Conservation (phyloP, 768 basidiomycete species). For the Coprinellus micaceus region DNA sequence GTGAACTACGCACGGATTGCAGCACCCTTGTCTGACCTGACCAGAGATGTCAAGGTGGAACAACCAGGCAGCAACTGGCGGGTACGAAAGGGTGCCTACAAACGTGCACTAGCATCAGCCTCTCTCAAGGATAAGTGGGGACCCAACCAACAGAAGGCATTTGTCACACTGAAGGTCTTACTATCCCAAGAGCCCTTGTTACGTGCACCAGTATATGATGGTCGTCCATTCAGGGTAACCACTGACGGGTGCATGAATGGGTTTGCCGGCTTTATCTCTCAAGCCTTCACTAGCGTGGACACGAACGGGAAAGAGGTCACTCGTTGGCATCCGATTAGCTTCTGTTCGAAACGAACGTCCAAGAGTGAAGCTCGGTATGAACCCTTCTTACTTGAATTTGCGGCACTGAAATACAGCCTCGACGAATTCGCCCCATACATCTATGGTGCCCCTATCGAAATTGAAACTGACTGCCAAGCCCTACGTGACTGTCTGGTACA, state of each 20-base stretch:
- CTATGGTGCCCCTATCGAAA: slow-evolving; percentile 26
- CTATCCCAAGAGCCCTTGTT: background rate
- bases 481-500: slow-evolving; percentile 26
- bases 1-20: slow-evolving; percentile 30
- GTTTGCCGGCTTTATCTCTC: slow-evolving; percentile 30
- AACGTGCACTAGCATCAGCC: background rate
- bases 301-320: slow-evolving; percentile 17
- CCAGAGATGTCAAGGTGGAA: background rate
- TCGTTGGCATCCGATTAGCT: slow-evolving; percentile 27
- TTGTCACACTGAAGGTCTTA: background rate
- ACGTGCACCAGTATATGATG: background rate
- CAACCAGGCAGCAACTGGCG: background rate
- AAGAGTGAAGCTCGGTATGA: slow-evolving; percentile 24
- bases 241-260: slow-evolving; percentile 31
- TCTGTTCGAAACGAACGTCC: slow-evolving; percentile 33
- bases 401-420: slow-evolving; percentile 29
- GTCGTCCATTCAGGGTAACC: slow-evolving; percentile 27
- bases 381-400: slow-evolving; percentile 32
- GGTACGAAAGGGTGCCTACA: background rate
- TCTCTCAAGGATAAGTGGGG: background rate
- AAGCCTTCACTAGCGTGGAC: slow-evolving; percentile 15
- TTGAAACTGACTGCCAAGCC: slow-evolving; percentile 36
- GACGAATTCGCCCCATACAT: slow-evolving; percentile 29
- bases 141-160: background rate
- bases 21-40: slow-evolving; percentile 28